These are phyloP conservation scores for Hebeloma cylindrosporum DNA, from an alignment of 768 basidiomycete genomes.

Conservation along the genomic window DNA sequence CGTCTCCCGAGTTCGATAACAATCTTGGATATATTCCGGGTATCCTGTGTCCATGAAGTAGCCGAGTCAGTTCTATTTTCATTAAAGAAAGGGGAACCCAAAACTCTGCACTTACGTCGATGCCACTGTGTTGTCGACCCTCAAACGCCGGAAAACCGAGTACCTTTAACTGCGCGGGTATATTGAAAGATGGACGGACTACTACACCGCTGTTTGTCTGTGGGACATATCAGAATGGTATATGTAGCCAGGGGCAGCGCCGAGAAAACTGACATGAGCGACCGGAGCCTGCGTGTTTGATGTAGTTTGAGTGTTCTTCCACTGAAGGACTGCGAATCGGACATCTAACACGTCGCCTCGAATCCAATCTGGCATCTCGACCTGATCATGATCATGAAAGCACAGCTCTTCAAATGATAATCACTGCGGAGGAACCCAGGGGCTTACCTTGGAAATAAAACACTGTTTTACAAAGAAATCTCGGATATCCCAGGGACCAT, in stretches of 20 bases:
- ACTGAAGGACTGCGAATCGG: constrained; percentile 55
- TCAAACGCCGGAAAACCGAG: constrained; percentile 74
- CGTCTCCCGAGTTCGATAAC: constrained; percentile 73
- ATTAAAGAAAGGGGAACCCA: constrained; percentile 17
- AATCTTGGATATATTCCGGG: constrained; percentile 85
- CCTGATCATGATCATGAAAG: constrained; percentile 33
- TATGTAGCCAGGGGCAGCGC: constrained; percentile 6
- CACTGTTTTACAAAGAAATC: constrained; percentile 90
- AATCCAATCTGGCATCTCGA: constrained; percentile 72
- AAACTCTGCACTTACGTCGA: constrained; percentile 66
- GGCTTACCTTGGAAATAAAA: constrained; percentile 75
- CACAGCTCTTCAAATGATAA: constrained; percentile 2
- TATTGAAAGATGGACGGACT: constrained; percentile 53
- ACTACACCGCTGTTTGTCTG: constrained; percentile 28
- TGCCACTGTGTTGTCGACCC: constrained; percentile 85
- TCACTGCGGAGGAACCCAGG: constrained; percentile 6
- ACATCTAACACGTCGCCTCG: constrained; percentile 75
- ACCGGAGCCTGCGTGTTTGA: constrained; percentile 16
- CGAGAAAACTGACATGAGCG: constrained; percentile 20
- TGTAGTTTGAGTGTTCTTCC: constrained; percentile 32
- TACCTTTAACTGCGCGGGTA: constrained; percentile 71
- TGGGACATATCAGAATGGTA: constrained; percentile 8
- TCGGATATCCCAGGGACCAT: constrained; percentile 80
- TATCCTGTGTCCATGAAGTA: constrained; percentile 56
- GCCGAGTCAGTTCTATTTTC: constrained; percentile 17